These are phyloP conservation scores for Wickerhamiella brachini DNA, from an alignment of 805 yeast genomes.

Conservation along the genomic window DNA sequence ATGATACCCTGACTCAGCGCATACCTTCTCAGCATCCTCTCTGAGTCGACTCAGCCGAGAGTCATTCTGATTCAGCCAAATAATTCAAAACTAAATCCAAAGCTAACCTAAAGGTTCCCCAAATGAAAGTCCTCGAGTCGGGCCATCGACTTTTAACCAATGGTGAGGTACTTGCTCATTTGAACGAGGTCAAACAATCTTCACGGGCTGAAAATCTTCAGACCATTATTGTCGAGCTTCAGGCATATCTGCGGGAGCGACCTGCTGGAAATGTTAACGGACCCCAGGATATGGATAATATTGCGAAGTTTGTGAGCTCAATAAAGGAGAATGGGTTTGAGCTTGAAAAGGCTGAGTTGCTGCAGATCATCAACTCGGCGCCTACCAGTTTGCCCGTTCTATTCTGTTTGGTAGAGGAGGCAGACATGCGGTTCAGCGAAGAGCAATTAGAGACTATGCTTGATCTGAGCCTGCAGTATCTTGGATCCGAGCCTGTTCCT, in stretches of 20 bases:
- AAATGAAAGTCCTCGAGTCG: conserved; percentile 32
- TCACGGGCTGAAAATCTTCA: conserved; percentile 20
- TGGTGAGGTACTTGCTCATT: conserved; percentile 47
- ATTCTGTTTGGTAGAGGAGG: conserved; percentile 76
- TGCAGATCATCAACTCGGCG: conserved; percentile 68
- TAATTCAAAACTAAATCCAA: too few species aligned
- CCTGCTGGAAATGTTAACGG: conserved; percentile 26
- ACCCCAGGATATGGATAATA: conserved; percentile 24
- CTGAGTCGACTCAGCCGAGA: not conserved
- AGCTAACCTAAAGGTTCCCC: not conserved
- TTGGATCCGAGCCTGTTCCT: conserved; percentile 23
- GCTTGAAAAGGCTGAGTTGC: conserved; percentile 67
- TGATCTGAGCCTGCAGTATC: conserved; percentile 34
- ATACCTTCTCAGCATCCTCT: too few species aligned
- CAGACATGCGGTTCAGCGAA: conserved; percentile 72
- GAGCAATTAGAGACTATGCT: conserved; percentile 48
- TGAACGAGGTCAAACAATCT: conserved; percentile 32
- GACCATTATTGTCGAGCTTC: conserved; percentile 25
- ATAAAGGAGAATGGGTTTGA: conserved; percentile 32
- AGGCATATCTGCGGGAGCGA: conserved; percentile 27
- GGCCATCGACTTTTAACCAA: conserved; percentile 51
- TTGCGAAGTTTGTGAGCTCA: conserved; percentile 30
- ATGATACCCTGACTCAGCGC: not conserved
- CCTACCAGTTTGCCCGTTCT: conserved; percentile 72
- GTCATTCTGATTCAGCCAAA: too few species aligned